Conservation (phyloP, 352 stramenopile genomes). For the Discostella stelligera region DNA sequence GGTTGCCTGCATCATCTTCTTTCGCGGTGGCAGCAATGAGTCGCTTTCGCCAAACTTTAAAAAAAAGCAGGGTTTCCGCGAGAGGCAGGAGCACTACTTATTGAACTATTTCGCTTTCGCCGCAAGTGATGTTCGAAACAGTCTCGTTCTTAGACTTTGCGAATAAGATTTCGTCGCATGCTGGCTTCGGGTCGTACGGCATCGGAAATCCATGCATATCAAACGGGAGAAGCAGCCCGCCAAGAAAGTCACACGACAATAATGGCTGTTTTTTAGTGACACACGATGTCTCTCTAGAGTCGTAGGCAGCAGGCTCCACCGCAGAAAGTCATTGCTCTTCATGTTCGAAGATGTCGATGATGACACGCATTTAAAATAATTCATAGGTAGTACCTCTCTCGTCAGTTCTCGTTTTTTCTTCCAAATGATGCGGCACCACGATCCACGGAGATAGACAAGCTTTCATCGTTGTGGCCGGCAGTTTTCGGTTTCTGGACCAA, state of each 20-base stretch:
- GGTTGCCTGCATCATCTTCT: background rate
- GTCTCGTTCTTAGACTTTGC: too few relatives aligned
- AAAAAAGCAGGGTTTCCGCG: background rate
- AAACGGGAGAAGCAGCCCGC: conserved; percentile 3
- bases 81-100: background rate
- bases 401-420: conserved; percentile 61
- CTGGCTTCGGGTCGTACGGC: background rate
- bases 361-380: conserved; percentile 35
- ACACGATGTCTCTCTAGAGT: too few relatives aligned
- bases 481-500: conserved; percentile 66
- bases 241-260: too few relatives aligned
- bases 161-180: too few relatives aligned
- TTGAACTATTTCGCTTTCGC: background rate
- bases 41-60: background rate
- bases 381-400: conserved; percentile 69
- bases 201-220: conserved; percentile 17
- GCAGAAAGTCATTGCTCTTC: too few relatives aligned
- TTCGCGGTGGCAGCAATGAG: background rate
- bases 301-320: too few relatives aligned
- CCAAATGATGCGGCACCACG: conserved; percentile 67
- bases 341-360: background rate
- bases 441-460: conserved; percentile 52
- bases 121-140: too few relatives aligned
- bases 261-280: too few relatives aligned
- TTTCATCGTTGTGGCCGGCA: conserved; percentile 38